A percentile compares a stretch with the other conserved stretches of the same genome.
phyloP scores from a whole-genome alignment of 2,329 filamentous ascomycete species.

The Grosmannia penicillata region DNA sequence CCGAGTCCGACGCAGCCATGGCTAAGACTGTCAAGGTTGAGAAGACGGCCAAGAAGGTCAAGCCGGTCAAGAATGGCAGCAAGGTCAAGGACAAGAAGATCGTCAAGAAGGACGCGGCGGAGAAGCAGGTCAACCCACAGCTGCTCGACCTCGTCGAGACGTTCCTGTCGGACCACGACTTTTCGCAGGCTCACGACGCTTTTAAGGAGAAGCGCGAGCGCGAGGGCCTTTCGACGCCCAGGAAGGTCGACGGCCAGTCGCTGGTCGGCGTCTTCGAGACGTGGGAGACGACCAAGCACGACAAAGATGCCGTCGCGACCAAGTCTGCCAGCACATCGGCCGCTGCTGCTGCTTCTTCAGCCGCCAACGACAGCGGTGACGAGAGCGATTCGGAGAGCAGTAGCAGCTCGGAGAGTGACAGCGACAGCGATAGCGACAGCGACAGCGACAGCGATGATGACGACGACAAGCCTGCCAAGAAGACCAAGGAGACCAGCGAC shows the following conservation, averaged over 20 bases:
- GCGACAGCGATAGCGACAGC: slow-evolving; percentile 13
- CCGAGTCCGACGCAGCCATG: slow-evolving; percentile 2
- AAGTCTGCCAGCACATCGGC: slow-evolving; percentile 9
- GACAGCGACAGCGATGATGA: too few relatives aligned
- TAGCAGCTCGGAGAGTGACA: slow-evolving; percentile 18
- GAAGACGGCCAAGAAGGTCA: slow-evolving; percentile 10
- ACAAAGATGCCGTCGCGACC: slow-evolving; percentile 12
- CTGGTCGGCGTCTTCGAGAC: slow-evolving; percentile 34
- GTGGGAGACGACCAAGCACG: slow-evolving; percentile 31
- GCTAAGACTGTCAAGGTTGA: slow-evolving; percentile 7
- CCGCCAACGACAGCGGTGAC: slow-evolving; percentile 12
- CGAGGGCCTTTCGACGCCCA: slow-evolving; percentile 28
- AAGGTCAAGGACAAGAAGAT: slow-evolving; percentile 3
- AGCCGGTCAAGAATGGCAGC: slow-evolving; percentile 10
- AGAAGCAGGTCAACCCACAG: slow-evolving; percentile 26
- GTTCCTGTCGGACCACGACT: slow-evolving; percentile 54
- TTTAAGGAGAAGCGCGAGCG: slow-evolving; percentile 48
- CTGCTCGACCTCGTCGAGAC: slow-evolving; percentile 51
- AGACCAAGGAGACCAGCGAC: too few relatives aligned
- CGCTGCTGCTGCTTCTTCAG: not conserved
- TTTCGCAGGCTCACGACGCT: slow-evolving; percentile 42
- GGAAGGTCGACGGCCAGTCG: slow-evolving; percentile 14
- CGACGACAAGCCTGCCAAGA: too few relatives aligned
- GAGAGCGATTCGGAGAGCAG: slow-evolving; percentile 17
- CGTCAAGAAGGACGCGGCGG: slow-evolving; percentile 8